These are phyloP conservation scores for Ganoderma resinaceum DNA, from an alignment of 1,284 basidiomycete genomes.

Conservation along the genomic window DNA sequence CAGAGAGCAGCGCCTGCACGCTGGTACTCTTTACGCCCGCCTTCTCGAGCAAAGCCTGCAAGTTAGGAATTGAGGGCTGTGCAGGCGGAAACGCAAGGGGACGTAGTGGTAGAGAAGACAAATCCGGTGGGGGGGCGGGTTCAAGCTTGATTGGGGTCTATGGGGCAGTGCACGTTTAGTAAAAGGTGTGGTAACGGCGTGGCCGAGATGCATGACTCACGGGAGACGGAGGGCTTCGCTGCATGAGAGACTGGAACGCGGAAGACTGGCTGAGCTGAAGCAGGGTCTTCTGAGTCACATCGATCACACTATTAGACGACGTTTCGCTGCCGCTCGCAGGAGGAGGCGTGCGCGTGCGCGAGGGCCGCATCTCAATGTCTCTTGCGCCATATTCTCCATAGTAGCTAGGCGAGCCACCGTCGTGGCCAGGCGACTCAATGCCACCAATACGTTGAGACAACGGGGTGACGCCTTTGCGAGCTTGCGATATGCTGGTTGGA, in stretches of 20 bases:
- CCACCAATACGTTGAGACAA: slow-evolving; percentile 26
- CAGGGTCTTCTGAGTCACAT: slow-evolving; percentile 29
- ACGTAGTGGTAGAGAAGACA: slow-evolving; percentile 19
- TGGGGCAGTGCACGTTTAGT: neutral
- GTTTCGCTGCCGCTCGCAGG: slow-evolving; percentile 19
- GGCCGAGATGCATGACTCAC: slow-evolving; percentile 10
- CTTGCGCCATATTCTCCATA: slow-evolving; percentile 12
- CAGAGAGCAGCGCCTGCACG: slow-evolving; percentile 24
- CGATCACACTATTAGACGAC: slow-evolving; percentile 19
- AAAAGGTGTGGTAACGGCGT: neutral
- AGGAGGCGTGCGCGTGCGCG: slow-evolving; percentile 14
- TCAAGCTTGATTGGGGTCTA: slow-evolving; percentile 19
- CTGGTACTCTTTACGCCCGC: slow-evolving; percentile 27
- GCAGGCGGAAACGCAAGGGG: slow-evolving; percentile 9
- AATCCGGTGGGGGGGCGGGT: slow-evolving; percentile 20
- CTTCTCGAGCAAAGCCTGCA: slow-evolving; percentile 30
- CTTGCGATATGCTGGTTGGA: slow-evolving; percentile 25
- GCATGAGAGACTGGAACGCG: slow-evolving; percentile 28
- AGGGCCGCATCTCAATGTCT: slow-evolving; percentile 24
- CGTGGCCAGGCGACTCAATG: slow-evolving; percentile 7
- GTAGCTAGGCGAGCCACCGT: slow-evolving; percentile 16
- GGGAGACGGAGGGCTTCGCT: slow-evolving; percentile 3
- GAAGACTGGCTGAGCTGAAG: slow-evolving; percentile 30
- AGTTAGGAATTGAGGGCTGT: slow-evolving; percentile 24
- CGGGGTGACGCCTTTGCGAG: slow-evolving; percentile 22